Evolutionary conservation across 352 stramenopile species (phyloP).

Genomic region (Globisporangium splendens): DNA sequence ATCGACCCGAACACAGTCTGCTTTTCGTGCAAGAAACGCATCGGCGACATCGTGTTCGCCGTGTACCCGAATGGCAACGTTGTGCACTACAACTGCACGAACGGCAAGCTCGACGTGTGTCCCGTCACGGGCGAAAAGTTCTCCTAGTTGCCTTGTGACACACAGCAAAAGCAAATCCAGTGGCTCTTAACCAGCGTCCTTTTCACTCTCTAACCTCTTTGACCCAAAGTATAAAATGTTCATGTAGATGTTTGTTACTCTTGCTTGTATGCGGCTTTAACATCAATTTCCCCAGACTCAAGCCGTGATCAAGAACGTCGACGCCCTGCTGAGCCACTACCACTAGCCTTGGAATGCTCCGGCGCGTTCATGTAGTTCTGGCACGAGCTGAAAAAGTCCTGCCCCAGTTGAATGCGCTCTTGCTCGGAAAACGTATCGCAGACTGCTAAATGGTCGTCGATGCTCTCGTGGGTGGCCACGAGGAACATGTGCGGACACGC

Average conservation of each 20-base stretch:
- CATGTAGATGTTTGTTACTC: not conserved
- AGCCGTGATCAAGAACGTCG: not conserved
- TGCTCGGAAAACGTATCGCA: conserved; percentile 67
- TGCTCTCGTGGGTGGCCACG: conserved; percentile 45
- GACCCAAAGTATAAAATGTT: conserved; percentile 18
- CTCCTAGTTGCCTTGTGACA: conserved; percentile 24
- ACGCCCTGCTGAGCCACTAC: conserved; percentile 4
- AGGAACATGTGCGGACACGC: conserved; percentile 73
- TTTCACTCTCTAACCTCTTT: conserved; percentile 5
- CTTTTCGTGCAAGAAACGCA: conserved; percentile 82
- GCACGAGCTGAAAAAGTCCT: conserved; percentile 26
- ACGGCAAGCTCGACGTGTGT: conserved; percentile 76
- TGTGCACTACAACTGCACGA: conserved; percentile 88
- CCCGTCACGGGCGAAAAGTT: conserved; percentile 82
- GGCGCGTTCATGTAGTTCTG: conserved; percentile 28
- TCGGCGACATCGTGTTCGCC: conserved; percentile 86
- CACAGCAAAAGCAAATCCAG: not conserved
- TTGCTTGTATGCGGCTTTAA: not conserved
- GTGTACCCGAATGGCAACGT: conserved; percentile 85
- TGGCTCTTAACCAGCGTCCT: not conserved
- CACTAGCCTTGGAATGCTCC: conserved; percentile 6
- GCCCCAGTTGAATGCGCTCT: conserved; percentile 33
- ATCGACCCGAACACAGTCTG: conserved; percentile 79
- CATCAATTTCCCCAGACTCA: not conserved
- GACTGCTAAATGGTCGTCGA: conserved; percentile 67